Evolutionary conservation across 768 basidiomycete species (phyloP).

Genomic region (Collybia mongolica): DNA sequence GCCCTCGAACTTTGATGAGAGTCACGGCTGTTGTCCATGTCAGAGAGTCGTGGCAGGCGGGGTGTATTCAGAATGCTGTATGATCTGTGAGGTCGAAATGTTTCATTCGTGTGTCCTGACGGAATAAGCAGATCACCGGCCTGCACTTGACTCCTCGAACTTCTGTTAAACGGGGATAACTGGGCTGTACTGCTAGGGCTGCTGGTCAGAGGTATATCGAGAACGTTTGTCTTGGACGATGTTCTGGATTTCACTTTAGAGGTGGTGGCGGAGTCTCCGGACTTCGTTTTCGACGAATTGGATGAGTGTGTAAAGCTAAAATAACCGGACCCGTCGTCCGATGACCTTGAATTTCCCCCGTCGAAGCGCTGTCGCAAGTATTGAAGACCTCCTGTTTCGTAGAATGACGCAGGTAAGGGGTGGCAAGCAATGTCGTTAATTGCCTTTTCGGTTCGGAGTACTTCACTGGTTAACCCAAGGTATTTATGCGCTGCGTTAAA

Average conservation of each 20-base stretch:
- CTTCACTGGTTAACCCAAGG: constrained; percentile 91
- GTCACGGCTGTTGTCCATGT: constrained; percentile 18
- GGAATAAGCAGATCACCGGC: constrained; percentile 76
- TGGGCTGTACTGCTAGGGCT: constrained; percentile 6
- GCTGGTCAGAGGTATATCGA: constrained; percentile 3
- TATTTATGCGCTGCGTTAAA: constrained; percentile 98
- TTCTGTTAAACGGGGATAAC: constrained; percentile 18
- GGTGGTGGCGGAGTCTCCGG: constrained; percentile 21
- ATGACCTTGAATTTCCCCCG: constrained; percentile 36
- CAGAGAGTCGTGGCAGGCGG: constrained; percentile 30
- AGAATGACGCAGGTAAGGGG: constrained; percentile 88
- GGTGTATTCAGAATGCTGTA: constrained; percentile 54
- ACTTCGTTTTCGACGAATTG: constrained; percentile 20
- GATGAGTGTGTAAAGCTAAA: constrained; percentile 37
- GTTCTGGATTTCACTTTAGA: constrained; percentile 21
- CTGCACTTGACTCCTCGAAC: constrained; percentile 62
- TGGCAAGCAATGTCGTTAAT: constrained; percentile 98
- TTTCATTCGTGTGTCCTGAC: constrained; percentile 45
- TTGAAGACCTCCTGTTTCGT: constrained; percentile 88
- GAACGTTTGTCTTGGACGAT: constrained; percentile 8
- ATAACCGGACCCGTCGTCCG: constrained; percentile 60
- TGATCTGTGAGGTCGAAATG: constrained; percentile 44
- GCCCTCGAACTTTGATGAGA: constrained; percentile 7
- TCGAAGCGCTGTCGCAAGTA: constrained; percentile 90
- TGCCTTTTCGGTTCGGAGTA: constrained; percentile 93